phyloP scores from a whole-genome alignment of 306 rosid genomes.

The Begonia masoniana region DNA sequence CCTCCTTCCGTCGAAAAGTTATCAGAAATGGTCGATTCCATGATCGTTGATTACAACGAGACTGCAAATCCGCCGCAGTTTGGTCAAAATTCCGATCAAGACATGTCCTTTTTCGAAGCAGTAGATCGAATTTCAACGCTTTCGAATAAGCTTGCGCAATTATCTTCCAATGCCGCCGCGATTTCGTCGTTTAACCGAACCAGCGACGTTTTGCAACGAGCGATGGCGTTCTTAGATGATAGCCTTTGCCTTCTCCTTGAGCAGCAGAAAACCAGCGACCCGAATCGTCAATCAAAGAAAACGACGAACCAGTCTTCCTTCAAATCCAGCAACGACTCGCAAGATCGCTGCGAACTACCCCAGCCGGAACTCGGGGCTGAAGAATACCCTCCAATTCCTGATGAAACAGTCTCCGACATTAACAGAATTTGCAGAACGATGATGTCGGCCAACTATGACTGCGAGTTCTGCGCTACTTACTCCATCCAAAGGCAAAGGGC shows the following conservation, averaged over 20 bases:
- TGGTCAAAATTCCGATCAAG: conserved; percentile 22
- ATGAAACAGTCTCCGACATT: conserved; percentile 20
- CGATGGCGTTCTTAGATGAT: conserved; percentile 51
- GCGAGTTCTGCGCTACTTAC: conserved; percentile 45
- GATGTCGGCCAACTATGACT: conserved; percentile 27
- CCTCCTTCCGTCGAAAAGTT: conserved; percentile 26
- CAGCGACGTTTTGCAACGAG: conserved; percentile 32
- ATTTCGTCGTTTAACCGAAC: conserved; percentile 32
- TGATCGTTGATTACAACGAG: conserved; percentile 12
- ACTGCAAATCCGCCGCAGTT: conserved; percentile 22
- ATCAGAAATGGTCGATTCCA: conserved; percentile 35
- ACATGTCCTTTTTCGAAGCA: conserved; percentile 25
- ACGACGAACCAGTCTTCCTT: no score
- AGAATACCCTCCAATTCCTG: conserved; percentile 6
- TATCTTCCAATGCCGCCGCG: conserved; percentile 6
- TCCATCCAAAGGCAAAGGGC: conserved; percentile 22
- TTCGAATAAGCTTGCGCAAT: conserved; percentile 13
- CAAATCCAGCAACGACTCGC: no score
- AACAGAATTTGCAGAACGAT: conserved; percentile 26
- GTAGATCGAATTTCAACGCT: conserved; percentile 30
- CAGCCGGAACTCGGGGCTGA: conserved; percentile 15
- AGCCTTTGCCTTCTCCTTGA: conserved; percentile 47
- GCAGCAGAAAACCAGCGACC: conserved; percentile 22
- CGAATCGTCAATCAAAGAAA: conserved; percentile 4
- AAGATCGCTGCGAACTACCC: conserved; percentile 5